Base-by-base conservation (phyloP, 2,329 filamentous ascomycete species). In the Zelopaecilomyces penicillatus region DNA sequence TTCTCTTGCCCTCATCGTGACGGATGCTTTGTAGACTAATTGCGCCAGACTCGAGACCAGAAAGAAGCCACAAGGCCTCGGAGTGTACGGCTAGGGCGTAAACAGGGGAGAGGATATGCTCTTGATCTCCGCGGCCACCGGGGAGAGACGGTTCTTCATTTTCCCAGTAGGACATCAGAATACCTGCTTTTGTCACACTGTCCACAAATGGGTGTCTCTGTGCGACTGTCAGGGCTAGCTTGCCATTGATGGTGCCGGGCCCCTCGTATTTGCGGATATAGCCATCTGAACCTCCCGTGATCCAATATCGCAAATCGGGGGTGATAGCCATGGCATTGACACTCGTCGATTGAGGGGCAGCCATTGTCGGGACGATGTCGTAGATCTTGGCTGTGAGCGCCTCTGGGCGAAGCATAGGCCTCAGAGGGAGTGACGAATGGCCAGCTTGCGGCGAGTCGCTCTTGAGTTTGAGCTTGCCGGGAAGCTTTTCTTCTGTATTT, bases 181-280 rank as follows among this genome's bases (percentile, higher is more conserved):
- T 87, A 1, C 90, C 93, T 2, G 91, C 90, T 65, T 98, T 98
- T 45, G 88, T 87, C 37, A 98, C 93, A 56, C 87, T 95, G 62
- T 98, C 93, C 35, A 98, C 93, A 57, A 97, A 98, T 0, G 93
- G 93, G 61, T 98, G 93, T 40, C 87, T 77, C 68, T 98, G 93
- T 30, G 93, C 93, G 5, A 98, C 93, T 0, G 93, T 98, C 56
- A 98, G 71, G 49, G 91, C 82, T 31, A 93, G 79, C 66, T 95
- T 96, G 52, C 89, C 89, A 61, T 98, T 98, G 54, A 94, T 90
- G 5, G 93, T 96, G 32, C 89, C 88, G 3, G 87, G 83, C 63
- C 93, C 95, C 62, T 98, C 94, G 67, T 94, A 97, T 64, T 96
- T 97, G 46, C 93, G 80, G 51, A 98, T 91, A 60, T 95, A 98